phyloP scores from a whole-genome alignment of 495 filamentous ascomycete species.

The Trypethelium eluteriae region DNA sequence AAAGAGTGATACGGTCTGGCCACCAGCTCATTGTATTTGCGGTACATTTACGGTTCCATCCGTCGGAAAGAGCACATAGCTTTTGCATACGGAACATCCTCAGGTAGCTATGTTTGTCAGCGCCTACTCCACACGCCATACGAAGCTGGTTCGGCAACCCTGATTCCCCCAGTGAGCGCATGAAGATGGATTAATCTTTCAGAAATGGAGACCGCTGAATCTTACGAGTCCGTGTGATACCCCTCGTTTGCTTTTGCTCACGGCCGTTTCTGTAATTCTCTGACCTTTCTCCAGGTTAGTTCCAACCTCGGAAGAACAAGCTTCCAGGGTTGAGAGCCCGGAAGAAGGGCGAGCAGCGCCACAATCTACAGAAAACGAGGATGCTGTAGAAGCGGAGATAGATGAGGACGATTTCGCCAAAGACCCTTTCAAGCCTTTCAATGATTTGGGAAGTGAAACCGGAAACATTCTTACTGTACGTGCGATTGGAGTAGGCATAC shows the following conservation, averaged over 20 bases:
- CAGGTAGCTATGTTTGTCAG: no score
- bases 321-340: neutral
- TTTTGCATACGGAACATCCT: no score
- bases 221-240: constrained; percentile 1
- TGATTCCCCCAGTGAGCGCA: no score
- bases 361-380: neutral
- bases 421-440: constrained; percentile 22
- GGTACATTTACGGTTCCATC: no score
- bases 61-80: no score
- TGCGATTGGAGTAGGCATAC: constrained; percentile 48
- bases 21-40: no score
- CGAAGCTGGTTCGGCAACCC: no score
- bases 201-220: neutral
- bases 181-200: no score
- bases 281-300: neutral
- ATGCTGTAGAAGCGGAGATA: neutral
- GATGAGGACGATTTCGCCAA: constrained; percentile 1
- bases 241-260: neutral
- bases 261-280: neutral
- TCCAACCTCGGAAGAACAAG: neutral
- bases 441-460: constrained; percentile 31
- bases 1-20: no score
- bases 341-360: neutral
- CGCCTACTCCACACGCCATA: no score
- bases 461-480: constrained; percentile 49